phyloP scores from a whole-genome alignment of 495 filamentous ascomycete genomes.

The Xylaria sp. region DNA sequence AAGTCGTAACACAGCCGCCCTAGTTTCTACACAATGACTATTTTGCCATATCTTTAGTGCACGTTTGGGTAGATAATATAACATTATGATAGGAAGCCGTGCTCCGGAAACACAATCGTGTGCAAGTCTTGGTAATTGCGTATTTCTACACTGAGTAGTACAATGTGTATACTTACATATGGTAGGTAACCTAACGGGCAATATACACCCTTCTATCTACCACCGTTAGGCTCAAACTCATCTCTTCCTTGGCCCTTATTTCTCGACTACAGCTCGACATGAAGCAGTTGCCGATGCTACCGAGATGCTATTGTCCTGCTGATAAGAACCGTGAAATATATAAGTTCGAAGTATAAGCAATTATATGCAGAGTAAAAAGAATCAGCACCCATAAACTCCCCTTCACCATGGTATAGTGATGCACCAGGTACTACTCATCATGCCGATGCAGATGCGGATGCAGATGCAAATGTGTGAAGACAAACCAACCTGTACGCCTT shows the following conservation, averaged over 20 bases:
- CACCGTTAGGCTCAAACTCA: neutral
- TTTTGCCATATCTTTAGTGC: neutral
- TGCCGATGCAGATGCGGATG: slow-evolving; percentile 10
- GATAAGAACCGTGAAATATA: neutral
- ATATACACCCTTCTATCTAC: neutral
- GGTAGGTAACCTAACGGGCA: neutral
- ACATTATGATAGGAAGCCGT: neutral
- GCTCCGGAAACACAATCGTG: neutral
- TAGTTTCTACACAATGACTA: neutral
- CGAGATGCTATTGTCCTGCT: neutral
- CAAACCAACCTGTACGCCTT: slow-evolving; percentile 11
- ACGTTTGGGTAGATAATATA: neutral
- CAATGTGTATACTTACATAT: neutral
- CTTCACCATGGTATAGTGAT: neutral
- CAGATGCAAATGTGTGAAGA: slow-evolving; percentile 7
- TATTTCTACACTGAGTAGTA: neutral
- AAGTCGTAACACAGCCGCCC: too few relatives aligned
- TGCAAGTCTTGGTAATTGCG: neutral
- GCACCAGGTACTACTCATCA: neutral
- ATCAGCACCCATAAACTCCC: slow-evolving; percentile 1
- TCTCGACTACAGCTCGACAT: neutral
- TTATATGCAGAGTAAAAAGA: neutral
- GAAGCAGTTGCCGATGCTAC: neutral
- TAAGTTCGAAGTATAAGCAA: neutral
- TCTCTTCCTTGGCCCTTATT: neutral